Base-by-base conservation (phyloP, 805 yeast species). In the Wickerhamomyces bovis region DNA sequence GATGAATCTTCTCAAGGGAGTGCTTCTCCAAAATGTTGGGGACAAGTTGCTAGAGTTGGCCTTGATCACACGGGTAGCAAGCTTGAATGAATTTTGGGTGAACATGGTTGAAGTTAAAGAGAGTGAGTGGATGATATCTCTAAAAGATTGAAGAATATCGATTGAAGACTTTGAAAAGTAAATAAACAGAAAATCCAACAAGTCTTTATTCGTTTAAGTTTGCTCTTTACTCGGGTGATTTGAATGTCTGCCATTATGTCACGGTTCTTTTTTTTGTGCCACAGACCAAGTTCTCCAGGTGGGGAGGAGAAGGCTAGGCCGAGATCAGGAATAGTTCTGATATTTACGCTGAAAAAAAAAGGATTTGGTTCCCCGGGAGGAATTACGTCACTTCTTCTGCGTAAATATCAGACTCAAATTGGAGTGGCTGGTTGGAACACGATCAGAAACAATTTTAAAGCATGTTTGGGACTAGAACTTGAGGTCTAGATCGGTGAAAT, bases 21-120 rank as follows among this genome's bases (percentile, higher is more conserved):
- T 16, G 36, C 36, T 33, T 18, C 20, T 33, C 36, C 36, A 33
- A 33, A 33, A 33, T 16, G 36, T 16, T 33, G 36, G 7, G 22
- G 44, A 31, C 16, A 23, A 33, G 16, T 41, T 22, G 15, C 30
- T 35, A 2, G 52, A 25, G 15, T 28, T 20, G 9, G 53, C 42
- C 42, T 45, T 55, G 33, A 50, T 18, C 1, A 54, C 31, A 38
- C 54, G 57, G 9, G 54, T 11, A 2, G 53, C 52, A 1, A 45
- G 10, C 43, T 49, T 55, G 40, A 49, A 39, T 12, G 55, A 33
- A 26, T 42, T 45, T 39, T 51, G 53, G 15, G 48, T 38, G 26
- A 55, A 55, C 58, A 55, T 54, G 16, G 6, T 44, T 31, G n/a
- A 28, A 30, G 18, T 23, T n/a, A 15, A 25, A 38, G 23, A 12